phyloP scores from a whole-genome alignment of 1,284 basidiomycete genomes.

The Irpex rosettiformis region DNA sequence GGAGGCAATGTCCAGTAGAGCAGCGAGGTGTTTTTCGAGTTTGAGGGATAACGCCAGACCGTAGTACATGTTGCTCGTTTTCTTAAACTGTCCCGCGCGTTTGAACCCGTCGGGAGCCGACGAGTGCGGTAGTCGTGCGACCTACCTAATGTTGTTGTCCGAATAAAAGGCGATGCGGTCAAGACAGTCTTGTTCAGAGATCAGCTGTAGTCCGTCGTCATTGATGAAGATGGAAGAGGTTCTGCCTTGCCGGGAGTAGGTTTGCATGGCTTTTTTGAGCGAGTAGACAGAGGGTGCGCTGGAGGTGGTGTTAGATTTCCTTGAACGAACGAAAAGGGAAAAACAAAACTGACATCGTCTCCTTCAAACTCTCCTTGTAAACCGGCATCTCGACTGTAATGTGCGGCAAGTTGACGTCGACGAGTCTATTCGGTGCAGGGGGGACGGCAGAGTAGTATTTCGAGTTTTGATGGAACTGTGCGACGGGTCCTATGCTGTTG shows the following conservation, averaged over 20 bases:
- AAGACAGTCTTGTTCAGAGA: conserved; percentile 32
- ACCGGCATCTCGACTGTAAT: conserved; percentile 78
- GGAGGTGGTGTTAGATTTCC: conserved; percentile 4
- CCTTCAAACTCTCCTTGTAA: conserved; percentile 71
- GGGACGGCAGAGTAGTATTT: conserved; percentile 65
- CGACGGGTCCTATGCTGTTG: conserved; percentile 61
- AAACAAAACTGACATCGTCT: conserved; percentile 54
- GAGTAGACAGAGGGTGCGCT: conserved; percentile 75
- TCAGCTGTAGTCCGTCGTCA: conserved; percentile 62
- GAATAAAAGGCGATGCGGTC: conserved; percentile 44
- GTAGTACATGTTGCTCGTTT: conserved; percentile 59
- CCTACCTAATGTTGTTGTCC: conserved; percentile 51
- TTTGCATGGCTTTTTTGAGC: conserved; percentile 83
- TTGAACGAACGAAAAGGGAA: neutral
- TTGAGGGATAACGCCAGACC: conserved; percentile 46
- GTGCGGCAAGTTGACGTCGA: conserved; percentile 63
- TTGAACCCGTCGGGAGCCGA: conserved; percentile 40
- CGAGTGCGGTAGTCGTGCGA: conserved; percentile 48
- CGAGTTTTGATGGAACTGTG: conserved; percentile 73
- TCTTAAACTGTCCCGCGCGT: conserved; percentile 58
- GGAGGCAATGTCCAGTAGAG: conserved; percentile 37
- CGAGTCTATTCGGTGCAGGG: conserved; percentile 51
- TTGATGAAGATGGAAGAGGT: conserved; percentile 74
- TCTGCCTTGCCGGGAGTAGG: conserved; percentile 79
- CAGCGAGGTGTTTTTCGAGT: conserved; percentile 45